phyloP scores from a whole-genome alignment of 116 monocot genomes.

The Trichopus zeylanicus region DNA sequence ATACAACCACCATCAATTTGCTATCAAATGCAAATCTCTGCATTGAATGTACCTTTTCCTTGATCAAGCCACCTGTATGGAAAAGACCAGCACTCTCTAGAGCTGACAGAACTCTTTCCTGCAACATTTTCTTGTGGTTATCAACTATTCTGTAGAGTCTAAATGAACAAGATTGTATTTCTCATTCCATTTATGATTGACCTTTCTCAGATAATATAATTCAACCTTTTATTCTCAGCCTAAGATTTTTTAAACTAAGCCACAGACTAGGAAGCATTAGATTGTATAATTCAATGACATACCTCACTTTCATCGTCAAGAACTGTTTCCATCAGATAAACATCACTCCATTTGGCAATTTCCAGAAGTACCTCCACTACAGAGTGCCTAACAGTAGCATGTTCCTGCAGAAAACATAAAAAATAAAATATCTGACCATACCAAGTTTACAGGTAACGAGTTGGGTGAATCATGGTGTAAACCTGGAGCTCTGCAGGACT shows the following conservation, averaged over 20 bases:
- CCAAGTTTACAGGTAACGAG: not conserved
- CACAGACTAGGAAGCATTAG: no score
- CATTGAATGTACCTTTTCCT: slow-evolving; percentile 64
- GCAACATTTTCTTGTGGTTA: slow-evolving; percentile 12
- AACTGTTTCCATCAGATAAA: slow-evolving; percentile 96
- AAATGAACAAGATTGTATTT: not conserved
- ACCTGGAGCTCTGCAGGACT: slow-evolving; percentile 86
- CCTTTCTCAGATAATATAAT: not conserved
- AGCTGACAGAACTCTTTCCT: slow-evolving; percentile 85
- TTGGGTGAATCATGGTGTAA: not conserved
- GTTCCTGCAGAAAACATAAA: slow-evolving; percentile 44
- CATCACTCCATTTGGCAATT: slow-evolving; percentile 59
- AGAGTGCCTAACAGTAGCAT: slow-evolving; percentile 68
- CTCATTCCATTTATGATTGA: not conserved
- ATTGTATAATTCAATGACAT: no score
- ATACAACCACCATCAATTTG: no score
- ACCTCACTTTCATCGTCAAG: slow-evolving; percentile 95
- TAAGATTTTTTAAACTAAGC: no score
- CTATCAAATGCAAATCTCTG: not conserved
- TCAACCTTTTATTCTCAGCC: not conserved
- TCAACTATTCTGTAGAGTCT: not conserved
- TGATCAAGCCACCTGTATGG: slow-evolving; percentile 47
- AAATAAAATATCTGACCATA: not conserved
- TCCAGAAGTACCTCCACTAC: slow-evolving; percentile 68
- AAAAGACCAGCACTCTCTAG: slow-evolving; percentile 89